Base-by-base conservation (phyloP, 2,329 filamentous ascomycete species). In the Venturia effusa region DNA sequence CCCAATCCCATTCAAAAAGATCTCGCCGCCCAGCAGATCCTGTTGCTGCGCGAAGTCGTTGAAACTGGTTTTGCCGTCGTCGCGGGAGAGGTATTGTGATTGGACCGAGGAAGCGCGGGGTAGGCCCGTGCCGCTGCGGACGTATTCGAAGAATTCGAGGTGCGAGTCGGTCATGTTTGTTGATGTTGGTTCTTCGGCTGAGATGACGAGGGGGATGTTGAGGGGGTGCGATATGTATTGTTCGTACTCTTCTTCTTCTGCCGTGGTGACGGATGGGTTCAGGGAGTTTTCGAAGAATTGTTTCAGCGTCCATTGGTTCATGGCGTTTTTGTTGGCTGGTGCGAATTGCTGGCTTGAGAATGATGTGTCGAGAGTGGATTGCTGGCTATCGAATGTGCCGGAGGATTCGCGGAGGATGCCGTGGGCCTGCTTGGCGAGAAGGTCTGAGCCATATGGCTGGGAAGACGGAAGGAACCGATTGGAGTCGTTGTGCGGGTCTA, bases 151-250 rank as follows among this genome's bases (percentile, higher is more conserved):
- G 70, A 94, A 92, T 68, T 96, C 91, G 24, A 80, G 71, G 48
- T 80, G 82, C 15, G 78, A 75, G 15, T 79, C 78, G 59, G 22
- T 61, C 17, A 54, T 34, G n/a, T 77, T 74, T 10, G 81, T 80
- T 4, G 67, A 67, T n/a, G 69, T 70, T 0, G 86, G 84, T 3
- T 84, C 81, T 65, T 90, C 86, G 45, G 82, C 85, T 4, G 87
- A 88, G 1, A 90, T 82, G 0, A 94, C 90, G 1, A 99, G 82
- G 0, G 93, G 92, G 0, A 99, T 84, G 63, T 88, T 92, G 64
- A 96, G 87, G 1, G 94, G 92, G 71, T 99, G 94, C 59, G 84
- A 85, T 68, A 99, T 86, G 75, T 97, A 99, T 30, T 88, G 85
- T 65, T 87, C 83, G 73, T 99, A 99, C 73, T 97, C 94, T 59